Base-by-base conservation (phyloP, 805 yeast genomes). In the Suhomyces sp. region DNA sequence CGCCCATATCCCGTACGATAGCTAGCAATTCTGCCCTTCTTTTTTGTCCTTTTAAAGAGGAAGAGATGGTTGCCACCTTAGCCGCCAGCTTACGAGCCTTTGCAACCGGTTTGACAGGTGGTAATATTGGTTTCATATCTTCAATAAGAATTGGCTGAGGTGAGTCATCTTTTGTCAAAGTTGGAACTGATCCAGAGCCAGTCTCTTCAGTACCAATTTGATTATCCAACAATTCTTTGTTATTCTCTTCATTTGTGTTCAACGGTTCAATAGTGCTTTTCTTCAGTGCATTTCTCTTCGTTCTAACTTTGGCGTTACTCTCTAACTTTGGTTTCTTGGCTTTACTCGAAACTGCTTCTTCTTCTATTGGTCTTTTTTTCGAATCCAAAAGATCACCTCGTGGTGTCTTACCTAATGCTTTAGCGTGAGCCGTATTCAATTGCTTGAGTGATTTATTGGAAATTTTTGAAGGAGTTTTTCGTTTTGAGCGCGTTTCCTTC, bases 1-100 rank as follows among this genome's bases (percentile, higher is more conserved):
- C 79, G 3, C 78, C 78, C n/a, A 61, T 57, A 23, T 64, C 68
- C 36, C 63, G 66, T 2, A 75, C 65, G 0, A 73, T 59, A 7
- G 62, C 62, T 5, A 74, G 15, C 23, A 74, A 54, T 10, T 59
- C 68, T 3, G 58, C 52, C 46, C 77, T 56, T 49, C 79, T 61
- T 51, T 58, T 66, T 10, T 54, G 56, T 0, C 73, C 67, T 48
- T 71, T 73, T 26, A 70, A 49, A 1, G 73, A 67, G n/a, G 54
- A 27, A 9, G 51, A 13, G 15, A 26, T 17, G 1, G 26, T 22
- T 27, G 47, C 17, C 24, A 19, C 13, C 22, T 48, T 48, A 5
- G 31, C 41, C 7, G 19, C 15, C 46, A 22, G 47, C 23, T 48
- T 48, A n/a, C 51, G 38, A 12, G 19, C n/a, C 31, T 10, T 47